These are phyloP conservation scores for Ramichloridium luteum DNA, from an alignment of 2,329 filamentous ascomycete genomes.

Conservation along the genomic window DNA sequence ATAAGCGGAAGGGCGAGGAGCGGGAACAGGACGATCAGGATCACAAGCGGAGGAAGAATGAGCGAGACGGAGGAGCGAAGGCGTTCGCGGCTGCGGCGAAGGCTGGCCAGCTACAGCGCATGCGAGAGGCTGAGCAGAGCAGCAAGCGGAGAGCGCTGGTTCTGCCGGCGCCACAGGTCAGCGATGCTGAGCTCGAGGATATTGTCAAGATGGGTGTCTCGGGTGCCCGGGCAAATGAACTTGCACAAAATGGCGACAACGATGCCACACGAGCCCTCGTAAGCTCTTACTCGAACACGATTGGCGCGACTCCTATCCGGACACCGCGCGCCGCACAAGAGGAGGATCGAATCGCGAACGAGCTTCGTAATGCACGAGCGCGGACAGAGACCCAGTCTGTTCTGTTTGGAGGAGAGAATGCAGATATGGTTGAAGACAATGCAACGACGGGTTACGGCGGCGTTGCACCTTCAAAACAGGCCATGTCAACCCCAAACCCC, in stretches of 20 bases:
- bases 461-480: conserved; percentile 65
- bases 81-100: conserved; percentile 80
- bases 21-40: conserved; percentile 63
- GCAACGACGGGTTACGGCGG: conserved; percentile 82
- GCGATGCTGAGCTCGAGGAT: conserved; percentile 84
- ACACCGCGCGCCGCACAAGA: conserved; percentile 84
- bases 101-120: conserved; percentile 85
- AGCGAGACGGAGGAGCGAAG: conserved; percentile 67
- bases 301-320: conserved; percentile 73
- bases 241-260: conserved; percentile 69
- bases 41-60: conserved; percentile 74
- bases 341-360: conserved; percentile 91
- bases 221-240: conserved; percentile 68
- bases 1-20: conserved; percentile 84
- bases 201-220: conserved; percentile 98
- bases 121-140: conserved; percentile 91
- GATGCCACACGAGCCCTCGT: conserved; percentile 74
- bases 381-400: conserved; percentile 90
- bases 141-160: conserved; percentile 79
- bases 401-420: conserved; percentile 85
- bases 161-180: conserved; percentile 79
- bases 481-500: conserved; percentile 85
- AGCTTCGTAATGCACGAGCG: conserved; percentile 85
- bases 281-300: conserved; percentile 72
- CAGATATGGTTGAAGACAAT: conserved; percentile 67